Evolutionary conservation across 306 rosid species (phyloP).

Genomic region (Senna siamea): DNA sequence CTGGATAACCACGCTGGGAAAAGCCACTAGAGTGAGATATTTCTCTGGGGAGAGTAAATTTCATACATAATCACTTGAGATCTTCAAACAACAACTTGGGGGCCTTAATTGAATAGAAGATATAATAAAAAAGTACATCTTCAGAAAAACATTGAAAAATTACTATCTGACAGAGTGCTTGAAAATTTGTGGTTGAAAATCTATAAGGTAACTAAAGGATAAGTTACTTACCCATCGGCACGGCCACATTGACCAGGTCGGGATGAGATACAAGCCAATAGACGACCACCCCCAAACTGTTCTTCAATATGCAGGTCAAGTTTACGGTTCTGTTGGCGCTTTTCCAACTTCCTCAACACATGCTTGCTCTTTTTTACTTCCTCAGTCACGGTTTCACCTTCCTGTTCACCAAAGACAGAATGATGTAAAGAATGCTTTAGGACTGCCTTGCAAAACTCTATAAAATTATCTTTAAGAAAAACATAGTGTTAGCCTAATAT

Average conservation of each 20-base stretch:
- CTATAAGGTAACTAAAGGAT: neutral
- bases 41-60: neutral
- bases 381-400: constrained; percentile 55
- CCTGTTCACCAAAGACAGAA: constrained; percentile 33
- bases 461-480: neutral
- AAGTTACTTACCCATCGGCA: constrained; percentile 56
- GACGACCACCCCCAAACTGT: constrained; percentile 63
- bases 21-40: neutral
- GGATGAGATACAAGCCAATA: constrained; percentile 65
- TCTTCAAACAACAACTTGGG: neutral
- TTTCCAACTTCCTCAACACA: constrained; percentile 57
- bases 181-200: neutral
- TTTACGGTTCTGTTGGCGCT: constrained; percentile 50
- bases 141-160: neutral
- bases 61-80: neutral
- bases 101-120: neutral
- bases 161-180: neutral
- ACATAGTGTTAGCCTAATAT: neutral
- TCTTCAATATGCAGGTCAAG: constrained; percentile 65
- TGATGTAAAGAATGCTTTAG: neutral
- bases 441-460: neutral
- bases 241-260: constrained; percentile 75
- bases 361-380: constrained; percentile 65
- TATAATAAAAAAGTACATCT: neutral
- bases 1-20: neutral